Percentiles rank a stretch among this genome's conserved stretches.
phyloP scores from a whole-genome alignment of 768 basidiomycete genomes.

The Russula vinacea region DNA sequence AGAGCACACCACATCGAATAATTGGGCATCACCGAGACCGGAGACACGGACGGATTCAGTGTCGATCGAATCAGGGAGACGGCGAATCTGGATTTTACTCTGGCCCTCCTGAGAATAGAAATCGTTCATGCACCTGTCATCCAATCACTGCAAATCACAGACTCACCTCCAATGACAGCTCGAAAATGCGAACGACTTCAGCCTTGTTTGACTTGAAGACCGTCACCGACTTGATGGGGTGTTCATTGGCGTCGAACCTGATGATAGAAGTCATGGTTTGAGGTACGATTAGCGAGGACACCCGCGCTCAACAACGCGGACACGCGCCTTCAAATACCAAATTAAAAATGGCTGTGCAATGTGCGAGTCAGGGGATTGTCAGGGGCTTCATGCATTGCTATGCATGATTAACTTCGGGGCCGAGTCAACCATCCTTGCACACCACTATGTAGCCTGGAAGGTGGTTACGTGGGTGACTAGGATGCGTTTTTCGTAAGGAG shows the following conservation, averaged over 20 bases:
- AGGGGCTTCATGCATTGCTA: background rate
- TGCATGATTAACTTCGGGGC: background rate
- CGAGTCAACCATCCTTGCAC: no score
- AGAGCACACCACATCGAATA: constrained; percentile 57
- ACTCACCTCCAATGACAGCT: constrained; percentile 49
- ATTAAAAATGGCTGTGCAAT: background rate
- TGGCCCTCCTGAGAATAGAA: constrained; percentile 44
- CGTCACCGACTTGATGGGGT: constrained; percentile 53
- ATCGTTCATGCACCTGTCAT: background rate
- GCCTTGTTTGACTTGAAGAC: constrained; percentile 56
- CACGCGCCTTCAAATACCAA: background rate
- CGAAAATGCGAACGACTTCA: constrained; percentile 53
- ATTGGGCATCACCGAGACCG: constrained; percentile 46
- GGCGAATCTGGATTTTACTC: constrained; percentile 49
- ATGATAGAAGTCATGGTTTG: constrained; percentile 13
- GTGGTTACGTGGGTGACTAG: no score
- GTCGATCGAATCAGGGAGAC: constrained; percentile 51
- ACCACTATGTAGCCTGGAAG: no score
- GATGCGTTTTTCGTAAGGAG: no score
- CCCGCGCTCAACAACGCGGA: no score
- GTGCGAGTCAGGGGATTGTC: background rate
- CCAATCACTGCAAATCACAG: background rate
- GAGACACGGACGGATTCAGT: constrained; percentile 53
- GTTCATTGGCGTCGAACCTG: constrained; percentile 34
- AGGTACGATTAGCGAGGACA: background rate